Evolutionary conservation across 306 rosid genomes (phyloP).

Genomic region (Castanea mollissima): DNA sequence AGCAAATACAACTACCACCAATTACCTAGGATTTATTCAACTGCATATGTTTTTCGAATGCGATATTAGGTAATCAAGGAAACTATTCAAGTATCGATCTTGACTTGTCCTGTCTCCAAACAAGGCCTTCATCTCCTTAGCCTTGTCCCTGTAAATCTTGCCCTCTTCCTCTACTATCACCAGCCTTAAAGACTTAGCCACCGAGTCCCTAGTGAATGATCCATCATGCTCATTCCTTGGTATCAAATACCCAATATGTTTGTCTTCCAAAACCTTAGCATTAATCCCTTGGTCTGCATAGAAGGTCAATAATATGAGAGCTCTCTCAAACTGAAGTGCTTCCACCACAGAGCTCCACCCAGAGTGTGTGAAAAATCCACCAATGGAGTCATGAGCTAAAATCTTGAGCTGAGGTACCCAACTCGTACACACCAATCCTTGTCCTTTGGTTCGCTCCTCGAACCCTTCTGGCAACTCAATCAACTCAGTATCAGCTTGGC

Average conservation of each 20-base stretch:
- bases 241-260: slow-evolving; percentile 28
- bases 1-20: no score
- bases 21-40: no score
- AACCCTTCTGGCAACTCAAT: slow-evolving; percentile 41
- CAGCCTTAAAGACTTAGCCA: slow-evolving; percentile 2
- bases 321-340: slow-evolving; percentile 1
- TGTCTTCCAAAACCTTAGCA: slow-evolving; percentile 40
- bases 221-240: slow-evolving; percentile 40
- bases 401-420: slow-evolving; percentile 53
- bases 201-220: slow-evolving; percentile 20
- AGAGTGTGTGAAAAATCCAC: slow-evolving; percentile 43
- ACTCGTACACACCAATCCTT: slow-evolving; percentile 33
- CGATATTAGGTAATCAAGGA: slow-evolving; percentile 11
- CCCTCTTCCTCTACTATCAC: slow-evolving; percentile 38
- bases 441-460: neutral
- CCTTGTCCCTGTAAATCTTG: slow-evolving; percentile 30
- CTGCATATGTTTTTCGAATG: neutral
- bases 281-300: slow-evolving; percentile 28
- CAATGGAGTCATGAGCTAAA: slow-evolving; percentile 31
- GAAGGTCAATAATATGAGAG: slow-evolving; percentile 26
- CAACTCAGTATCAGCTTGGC: neutral
- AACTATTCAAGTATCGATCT: slow-evolving; percentile 5
- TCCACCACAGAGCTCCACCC: slow-evolving; percentile 41
- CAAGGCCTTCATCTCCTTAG: slow-evolving; percentile 26
- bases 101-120: slow-evolving; percentile 19